Evolutionary conservation across 2,329 filamentous ascomycete species (phyloP).

Genomic region (Aspergillus caelatus): DNA sequence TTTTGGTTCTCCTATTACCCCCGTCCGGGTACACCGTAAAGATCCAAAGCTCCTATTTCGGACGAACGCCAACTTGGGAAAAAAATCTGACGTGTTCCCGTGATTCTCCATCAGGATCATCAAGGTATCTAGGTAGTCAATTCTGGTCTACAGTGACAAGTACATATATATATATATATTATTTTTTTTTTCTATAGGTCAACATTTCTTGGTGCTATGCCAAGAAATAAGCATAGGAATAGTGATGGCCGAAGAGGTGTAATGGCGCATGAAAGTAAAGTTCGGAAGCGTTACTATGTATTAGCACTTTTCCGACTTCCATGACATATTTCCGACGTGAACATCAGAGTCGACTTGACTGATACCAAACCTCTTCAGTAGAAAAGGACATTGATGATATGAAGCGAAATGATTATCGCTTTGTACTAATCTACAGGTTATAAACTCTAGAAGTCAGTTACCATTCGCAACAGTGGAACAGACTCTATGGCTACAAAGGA

Average conservation of each 20-base stretch:
- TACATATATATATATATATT: background rate
- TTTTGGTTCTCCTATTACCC: background rate
- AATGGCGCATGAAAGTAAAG: background rate
- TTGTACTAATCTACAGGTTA: background rate
- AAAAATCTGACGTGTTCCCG: conserved; percentile 17
- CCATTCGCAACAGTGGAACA: conserved; percentile 21
- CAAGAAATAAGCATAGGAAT: background rate
- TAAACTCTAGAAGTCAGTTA: background rate
- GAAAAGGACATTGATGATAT: background rate
- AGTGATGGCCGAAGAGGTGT: background rate
- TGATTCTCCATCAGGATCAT: conserved; percentile 7
- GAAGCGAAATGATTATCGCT: background rate
- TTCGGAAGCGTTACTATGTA: background rate
- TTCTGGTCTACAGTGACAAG: background rate
- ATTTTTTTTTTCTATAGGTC: background rate
- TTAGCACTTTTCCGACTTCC: background rate
- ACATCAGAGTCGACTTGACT: background rate
- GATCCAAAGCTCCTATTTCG: conserved; percentile 9
- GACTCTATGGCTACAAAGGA: conserved; percentile 45
- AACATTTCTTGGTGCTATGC: background rate
- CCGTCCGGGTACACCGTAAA: background rate
- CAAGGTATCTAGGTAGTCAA: background rate
- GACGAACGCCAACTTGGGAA: conserved; percentile 10
- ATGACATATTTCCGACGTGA: background rate
- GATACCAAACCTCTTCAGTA: background rate